Conservation (phyloP, 805 yeast species). For the Candida gorgasii region DNA sequence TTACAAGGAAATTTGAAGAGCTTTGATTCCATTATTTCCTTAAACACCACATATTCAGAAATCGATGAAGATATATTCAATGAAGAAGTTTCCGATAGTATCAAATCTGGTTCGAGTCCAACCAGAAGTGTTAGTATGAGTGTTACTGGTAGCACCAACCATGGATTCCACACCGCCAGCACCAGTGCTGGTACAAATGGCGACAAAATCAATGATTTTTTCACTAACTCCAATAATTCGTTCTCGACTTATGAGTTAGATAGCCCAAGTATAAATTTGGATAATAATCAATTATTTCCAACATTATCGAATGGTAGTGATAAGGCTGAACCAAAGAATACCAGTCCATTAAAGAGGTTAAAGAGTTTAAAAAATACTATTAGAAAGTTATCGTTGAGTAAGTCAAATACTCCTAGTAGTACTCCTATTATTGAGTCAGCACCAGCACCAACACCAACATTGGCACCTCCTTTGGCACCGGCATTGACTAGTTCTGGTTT, state of each 20-base stretch:
- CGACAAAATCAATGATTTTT: conserved; percentile 5
- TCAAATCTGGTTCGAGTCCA: conserved; percentile 2
- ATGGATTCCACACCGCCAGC: not conserved
- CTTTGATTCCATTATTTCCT: not conserved
- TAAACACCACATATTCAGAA: conserved; percentile 1
- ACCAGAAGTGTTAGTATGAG: not conserved
- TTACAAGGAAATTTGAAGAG: not conserved
- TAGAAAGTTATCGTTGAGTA: conserved; percentile 33
- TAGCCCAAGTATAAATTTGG: conserved; percentile 22
- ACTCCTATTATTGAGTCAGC: conserved; percentile 4
- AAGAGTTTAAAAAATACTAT: conserved; percentile 40
- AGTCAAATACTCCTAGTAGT: conserved; percentile 7
- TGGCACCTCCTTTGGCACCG: no score
- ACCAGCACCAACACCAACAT: conserved; percentile 1
- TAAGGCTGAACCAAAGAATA: conserved; percentile 5
- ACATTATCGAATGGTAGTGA: conserved; percentile 11
- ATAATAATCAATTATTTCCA: conserved; percentile 18
- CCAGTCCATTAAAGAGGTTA: conserved; percentile 35
- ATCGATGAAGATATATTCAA: conserved; percentile 1
- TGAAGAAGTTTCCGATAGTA: conserved; percentile 1
- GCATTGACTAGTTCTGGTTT: not conserved
- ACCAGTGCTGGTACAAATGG: not conserved
- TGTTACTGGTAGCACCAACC: not conserved
- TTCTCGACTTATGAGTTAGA: conserved; percentile 27
- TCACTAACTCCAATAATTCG: conserved; percentile 13